Conservation (phyloP, 2,329 filamentous ascomycete genomes). For the Colletotrichum scovillei region DNA sequence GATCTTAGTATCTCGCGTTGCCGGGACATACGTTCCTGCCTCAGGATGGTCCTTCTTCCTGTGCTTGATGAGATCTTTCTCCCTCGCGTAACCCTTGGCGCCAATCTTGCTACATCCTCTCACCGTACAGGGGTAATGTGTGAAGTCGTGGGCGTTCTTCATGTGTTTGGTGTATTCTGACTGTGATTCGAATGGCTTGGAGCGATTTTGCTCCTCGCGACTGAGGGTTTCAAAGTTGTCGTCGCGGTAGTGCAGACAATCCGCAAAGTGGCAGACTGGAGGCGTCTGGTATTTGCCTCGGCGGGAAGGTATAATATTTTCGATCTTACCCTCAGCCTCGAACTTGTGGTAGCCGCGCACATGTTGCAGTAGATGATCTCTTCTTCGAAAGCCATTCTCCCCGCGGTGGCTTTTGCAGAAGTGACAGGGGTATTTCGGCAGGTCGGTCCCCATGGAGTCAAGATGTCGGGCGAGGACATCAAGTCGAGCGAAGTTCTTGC, state of each 20-base stretch:
- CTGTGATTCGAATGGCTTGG: slow-evolving; percentile 36
- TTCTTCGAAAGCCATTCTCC: slow-evolving; percentile 47
- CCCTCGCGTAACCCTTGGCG: slow-evolving; percentile 39
- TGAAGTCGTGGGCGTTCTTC: slow-evolving; percentile 47
- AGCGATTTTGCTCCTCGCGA: background rate
- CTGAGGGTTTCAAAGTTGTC: slow-evolving; percentile 30
- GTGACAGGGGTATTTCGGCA: slow-evolving; percentile 41
- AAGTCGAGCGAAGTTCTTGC: slow-evolving; percentile 39
- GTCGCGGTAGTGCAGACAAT: slow-evolving; percentile 39
- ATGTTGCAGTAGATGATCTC: slow-evolving; percentile 51
- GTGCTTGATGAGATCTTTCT: slow-evolving; percentile 42
- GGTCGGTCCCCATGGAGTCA: slow-evolving; percentile 32
- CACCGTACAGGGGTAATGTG: slow-evolving; percentile 45
- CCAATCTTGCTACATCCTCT: slow-evolving; percentile 42
- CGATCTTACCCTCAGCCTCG: slow-evolving; percentile 35
- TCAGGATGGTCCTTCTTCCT: slow-evolving; percentile 37
- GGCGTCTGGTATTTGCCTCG: background rate
- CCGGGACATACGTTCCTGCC: background rate
- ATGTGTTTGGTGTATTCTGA: slow-evolving; percentile 49
- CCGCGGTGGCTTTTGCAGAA: slow-evolving; percentile 48
- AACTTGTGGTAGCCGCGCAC: slow-evolving; percentile 49
- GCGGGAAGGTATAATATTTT: background rate
- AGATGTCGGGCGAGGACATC: slow-evolving; percentile 44
- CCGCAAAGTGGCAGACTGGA: slow-evolving; percentile 37
- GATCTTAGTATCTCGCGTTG: background rate